Evolutionary conservation across 2,329 filamentous ascomycete species (phyloP), one percentile per base, ranked within the genome.

Genomic region (Exophiala phaeomuriformis): DNA sequence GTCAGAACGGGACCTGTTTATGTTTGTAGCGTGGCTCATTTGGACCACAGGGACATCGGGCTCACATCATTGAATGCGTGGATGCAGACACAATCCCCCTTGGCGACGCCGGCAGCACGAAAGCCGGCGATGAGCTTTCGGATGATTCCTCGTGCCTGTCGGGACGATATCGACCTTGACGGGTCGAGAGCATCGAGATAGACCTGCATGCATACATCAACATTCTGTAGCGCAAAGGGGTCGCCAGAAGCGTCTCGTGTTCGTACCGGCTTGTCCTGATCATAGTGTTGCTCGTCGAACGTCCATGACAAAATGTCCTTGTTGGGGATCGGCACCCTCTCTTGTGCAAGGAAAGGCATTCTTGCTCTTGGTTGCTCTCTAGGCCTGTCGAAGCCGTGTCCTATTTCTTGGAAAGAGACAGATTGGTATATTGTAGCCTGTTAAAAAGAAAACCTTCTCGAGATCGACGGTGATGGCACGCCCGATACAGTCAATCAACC

Each of bases 271-370:
- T 73, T 71, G 51, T 80, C 69, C 49, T 68, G 68, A 57, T 80
- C 72, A 59, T 78, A 79, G 0, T 55, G 58, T 7, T 73, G 69
- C 2, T 75, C 64, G 39, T 78, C 75, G 59, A 81, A 80, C 3
- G 76, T 74, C 70, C 75, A 82, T 2, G 77, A 80, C 6, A 79
- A 54, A 9, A 81, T 63, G 59, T 82, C 79, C 50, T 74, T 72
- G 30, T 69, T 71, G 0, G 78, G 75, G 33, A 80, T 66, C 3
- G 67, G 61, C 6, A 57, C 44, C 1, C 12, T 43, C 19, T 49
- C 12, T 28, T 52, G n/a, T 9, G 52, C 59, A 5, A 53, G 54
- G 46, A 59, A 61, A 7, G 56, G 56, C 59, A 59, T 59, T 41
- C 37, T 41, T 35, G 33, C 6, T 35, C 33, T 35, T 10, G 33